Conservation (phyloP, 2,329 filamentous ascomycete genomes). For the Triangularia setosa region DNA sequence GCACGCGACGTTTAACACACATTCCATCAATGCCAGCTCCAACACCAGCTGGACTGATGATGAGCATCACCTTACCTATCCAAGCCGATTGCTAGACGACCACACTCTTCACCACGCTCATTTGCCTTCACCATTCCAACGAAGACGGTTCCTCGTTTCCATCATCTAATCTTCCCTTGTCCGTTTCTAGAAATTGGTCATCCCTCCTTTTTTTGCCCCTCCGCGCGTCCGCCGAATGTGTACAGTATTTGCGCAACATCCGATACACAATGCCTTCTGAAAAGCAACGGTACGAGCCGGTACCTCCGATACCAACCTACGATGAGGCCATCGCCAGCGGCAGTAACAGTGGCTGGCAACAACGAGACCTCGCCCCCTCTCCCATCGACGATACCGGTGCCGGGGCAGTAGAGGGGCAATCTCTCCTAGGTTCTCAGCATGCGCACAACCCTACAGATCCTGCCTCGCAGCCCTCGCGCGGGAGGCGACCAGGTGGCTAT, state of each 20-base stretch:
- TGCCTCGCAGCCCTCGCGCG: conserved; percentile 14
- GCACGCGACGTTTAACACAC: neutral
- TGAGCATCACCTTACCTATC: conserved; percentile 10
- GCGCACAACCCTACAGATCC: conserved; percentile 33
- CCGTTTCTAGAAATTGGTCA: neutral
- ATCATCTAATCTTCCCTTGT: conserved; percentile 8
- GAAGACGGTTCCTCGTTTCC: neutral
- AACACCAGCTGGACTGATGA: conserved; percentile 23
- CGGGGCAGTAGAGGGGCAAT: conserved; percentile 72
- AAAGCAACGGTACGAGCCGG: conserved; percentile 56
- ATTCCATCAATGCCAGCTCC: conserved; percentile 15
- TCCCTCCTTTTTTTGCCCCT: neutral
- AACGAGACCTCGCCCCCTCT: conserved; percentile 51
- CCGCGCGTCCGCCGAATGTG: conserved; percentile 11
- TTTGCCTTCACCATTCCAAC: neutral
- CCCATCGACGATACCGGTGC: conserved; percentile 58
- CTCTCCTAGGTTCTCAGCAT: conserved; percentile 59
- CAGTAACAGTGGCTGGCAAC: conserved; percentile 40
- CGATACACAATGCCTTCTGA: conserved; percentile 38
- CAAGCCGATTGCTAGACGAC: conserved; percentile 1
- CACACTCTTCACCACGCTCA: conserved; percentile 6
- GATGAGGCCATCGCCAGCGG: conserved; percentile 69
- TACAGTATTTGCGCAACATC: neutral
- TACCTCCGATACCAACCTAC: conserved; percentile 77
- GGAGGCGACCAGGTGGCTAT: conserved; percentile 57